phyloP scores from a whole-genome alignment of 805 yeast genomes.

The Spathaspora gorwiae region DNA sequence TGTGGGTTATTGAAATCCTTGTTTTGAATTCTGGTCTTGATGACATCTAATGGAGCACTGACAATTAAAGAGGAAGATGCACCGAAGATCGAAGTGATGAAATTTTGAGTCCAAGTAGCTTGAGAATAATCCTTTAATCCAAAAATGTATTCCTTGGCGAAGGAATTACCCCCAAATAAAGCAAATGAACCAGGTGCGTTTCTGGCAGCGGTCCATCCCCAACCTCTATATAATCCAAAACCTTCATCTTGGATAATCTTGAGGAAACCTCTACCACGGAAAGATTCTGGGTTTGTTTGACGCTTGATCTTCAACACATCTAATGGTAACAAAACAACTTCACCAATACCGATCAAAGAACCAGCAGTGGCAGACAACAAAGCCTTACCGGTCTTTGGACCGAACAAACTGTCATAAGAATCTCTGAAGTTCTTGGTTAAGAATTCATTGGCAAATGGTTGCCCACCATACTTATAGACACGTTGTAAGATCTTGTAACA shows the following conservation, averaged over 20 bases:
- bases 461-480: conserved; percentile 98
- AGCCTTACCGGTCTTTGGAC: conserved; percentile 96
- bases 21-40: conserved; percentile 97
- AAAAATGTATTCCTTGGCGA: conserved; percentile 93
- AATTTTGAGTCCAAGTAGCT: conserved; percentile 95
- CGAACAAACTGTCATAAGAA: conserved; percentile 71
- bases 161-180: conserved; percentile 96
- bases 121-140: conserved; percentile 79
- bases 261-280: conserved; percentile 94
- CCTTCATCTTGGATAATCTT: conserved; percentile 89
- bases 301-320: conserved; percentile 97
- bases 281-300: conserved; percentile 99
- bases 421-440: conserved; percentile 69
- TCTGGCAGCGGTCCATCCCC: conserved; percentile 99
- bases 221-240: conserved; percentile 88
- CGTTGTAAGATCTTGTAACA: conserved; percentile 94
- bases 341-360: conserved; percentile 95
- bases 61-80: conserved; percentile 96
- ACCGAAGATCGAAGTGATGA: conserved; percentile 90
- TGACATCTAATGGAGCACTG: conserved; percentile 95
- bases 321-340: conserved; percentile 88
- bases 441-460: conserved; percentile 95
- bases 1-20: conserved; percentile 93
- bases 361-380: conserved; percentile 96
- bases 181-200: conserved; percentile 99